phyloP scores from a whole-genome alignment of 768 basidiomycete species.

The Kwoniella mangroviensis region DNA sequence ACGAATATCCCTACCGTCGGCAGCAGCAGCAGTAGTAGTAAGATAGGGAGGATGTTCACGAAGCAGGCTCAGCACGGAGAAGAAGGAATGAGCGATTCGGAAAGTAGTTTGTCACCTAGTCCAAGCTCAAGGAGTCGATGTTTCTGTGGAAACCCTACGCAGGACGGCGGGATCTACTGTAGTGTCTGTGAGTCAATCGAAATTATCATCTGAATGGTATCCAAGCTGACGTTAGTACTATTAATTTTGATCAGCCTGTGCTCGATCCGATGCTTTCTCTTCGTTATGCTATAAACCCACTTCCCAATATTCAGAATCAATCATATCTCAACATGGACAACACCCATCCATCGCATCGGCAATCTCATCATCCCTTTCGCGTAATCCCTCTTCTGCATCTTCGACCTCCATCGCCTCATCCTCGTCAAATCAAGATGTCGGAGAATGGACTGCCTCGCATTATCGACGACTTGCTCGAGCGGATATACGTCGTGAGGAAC shows the following conservation, averaged over 20 bases:
- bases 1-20: conserved; percentile 1
- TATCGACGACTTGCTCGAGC: conserved; percentile 53
- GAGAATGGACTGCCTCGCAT: conserved; percentile 51
- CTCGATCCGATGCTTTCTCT: conserved; percentile 52
- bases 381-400: conserved; percentile 39
- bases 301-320: neutral
- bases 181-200: conserved; percentile 42
- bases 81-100: conserved; percentile 40
- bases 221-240: conserved; percentile 1
- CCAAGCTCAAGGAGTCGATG: conserved; percentile 29
- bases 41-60: conserved; percentile 7
- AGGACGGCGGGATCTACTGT: conserved; percentile 52
- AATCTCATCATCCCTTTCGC: conserved; percentile 27
- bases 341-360: conserved; percentile 18
- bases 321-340: conserved; percentile 14
- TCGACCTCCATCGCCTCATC: conserved; percentile 24
- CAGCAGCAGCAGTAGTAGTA: neutral
- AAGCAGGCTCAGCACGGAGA: neutral
- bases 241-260: conserved; percentile 42
- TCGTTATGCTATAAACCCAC: conserved; percentile 54
- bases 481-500: conserved; percentile 49
- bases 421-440: conserved; percentile 13
- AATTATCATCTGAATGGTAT: neutral
- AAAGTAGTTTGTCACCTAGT: conserved; percentile 30
- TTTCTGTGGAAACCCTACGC: conserved; percentile 44